Evolutionary conservation across 2,329 filamentous ascomycete genomes (phyloP), one percentile per base, ranked within the genome.

Genomic region (Penicillium sp.): DNA sequence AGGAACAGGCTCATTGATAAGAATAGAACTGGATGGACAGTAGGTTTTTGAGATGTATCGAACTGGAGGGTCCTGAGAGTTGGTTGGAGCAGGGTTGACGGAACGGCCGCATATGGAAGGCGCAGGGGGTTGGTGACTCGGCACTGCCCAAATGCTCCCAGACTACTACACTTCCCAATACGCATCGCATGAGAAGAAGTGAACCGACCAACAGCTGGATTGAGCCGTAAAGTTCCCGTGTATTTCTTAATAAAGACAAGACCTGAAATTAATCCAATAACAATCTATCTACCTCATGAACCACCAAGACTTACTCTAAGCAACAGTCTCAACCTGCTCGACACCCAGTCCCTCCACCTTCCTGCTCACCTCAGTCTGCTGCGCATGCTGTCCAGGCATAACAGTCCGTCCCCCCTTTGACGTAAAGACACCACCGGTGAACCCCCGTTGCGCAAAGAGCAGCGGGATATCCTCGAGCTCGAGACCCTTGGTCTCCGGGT

Each of bases 401-500:
- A 69, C 67, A 0, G 67, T 69, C 1, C 67, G 48, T 5, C 67
- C 67, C 5, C 65, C 67, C 38, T 64, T 65, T 4, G 67, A 67
- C 3, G 63, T 58, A 15, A 62, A 64, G 7, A 69, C 67, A 2
- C 66, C 67, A 2, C 67, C 67, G 1, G 67, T 69, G 38, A 67
- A 41, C 0, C 66, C 67, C 0, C 67, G 59, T 56, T 67, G 65
- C 19, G 44, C 49, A 17, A 69, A 69, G 0, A 69, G 59, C 19
- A 69, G 56, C 9, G 66, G 64, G 3, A 90, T 86, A 69, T 90
- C 88, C 68, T 90, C 88, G 0, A 90, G 79, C 0, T 85, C 86
- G 2, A 89, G 73, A 0, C 86, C 81, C 71, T 88, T 89, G 0
- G 88, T 90, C 73, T 90, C 87, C 0, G 87, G 87, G 3, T 88